Base-by-base conservation (phyloP, 371 early-diverging fungal genomes). In the Mortierella sp. region DNA sequence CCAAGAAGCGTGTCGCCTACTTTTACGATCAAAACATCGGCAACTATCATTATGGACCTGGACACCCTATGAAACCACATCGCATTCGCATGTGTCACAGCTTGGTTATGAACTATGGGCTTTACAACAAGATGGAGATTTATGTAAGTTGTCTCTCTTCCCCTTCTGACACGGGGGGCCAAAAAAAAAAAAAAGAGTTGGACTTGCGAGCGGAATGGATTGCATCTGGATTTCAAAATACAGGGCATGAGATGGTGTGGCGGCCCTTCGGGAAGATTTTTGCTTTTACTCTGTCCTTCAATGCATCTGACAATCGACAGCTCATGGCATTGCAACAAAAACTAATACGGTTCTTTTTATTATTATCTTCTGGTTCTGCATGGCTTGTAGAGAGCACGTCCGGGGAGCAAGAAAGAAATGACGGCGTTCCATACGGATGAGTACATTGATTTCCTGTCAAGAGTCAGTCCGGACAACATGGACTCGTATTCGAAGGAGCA, bases 51-150 rank as follows among this genome's bases (percentile, higher is more conserved):
- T 97, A 94, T 84, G 95, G 94, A 50, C 89, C 91, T 76, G 92
- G 91, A 19, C 99, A 99, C 73, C 99, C 99, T 6, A 99, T 99
- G 99, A 99, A 99, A 79, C 99, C 99, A 12, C 96, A 97, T 55
- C 90, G 99, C 64, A 94, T 99, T 81, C 93, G 95, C 57, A 94
- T 99, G 90, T 95, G 98, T 28, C 98, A 99, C 82, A 95, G 95
- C 72, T 86, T 99, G 60, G 94, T 99, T 39, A 85, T 96, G 51
- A 94, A 94, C 45, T 99, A 98, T 83, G 96, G 94, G 7, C 84
- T 99, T 18, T 94, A 97, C 74, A 95, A 96, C 68, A 89, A 98
- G 64, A 91, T 99, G 94, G 91, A 91, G 52, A 89, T 97, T 72
- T 89, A 89, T 50, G 91, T 89, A 88, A 79, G 83, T 65, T 34